phyloP scores from a whole-genome alignment of 225 moss, liverwort and hornwort genomes.

The Pleurozium schreberi region DNA sequence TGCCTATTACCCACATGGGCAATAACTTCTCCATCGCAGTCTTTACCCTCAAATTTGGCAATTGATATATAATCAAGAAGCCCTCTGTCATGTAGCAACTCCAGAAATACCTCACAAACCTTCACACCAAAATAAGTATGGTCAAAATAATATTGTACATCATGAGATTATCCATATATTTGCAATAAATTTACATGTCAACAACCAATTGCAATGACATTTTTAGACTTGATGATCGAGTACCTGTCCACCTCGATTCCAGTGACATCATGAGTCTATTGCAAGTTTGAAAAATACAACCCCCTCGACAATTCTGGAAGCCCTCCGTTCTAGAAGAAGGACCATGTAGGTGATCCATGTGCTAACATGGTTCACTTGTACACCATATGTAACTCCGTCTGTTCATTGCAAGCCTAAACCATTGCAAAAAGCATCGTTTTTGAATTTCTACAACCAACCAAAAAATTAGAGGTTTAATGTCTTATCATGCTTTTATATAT shows the following conservation, averaged over 20 bases:
- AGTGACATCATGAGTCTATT: background rate
- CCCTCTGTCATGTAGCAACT: background rate
- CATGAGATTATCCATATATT: no score
- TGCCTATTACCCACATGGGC: background rate
- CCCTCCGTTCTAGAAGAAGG: background rate
- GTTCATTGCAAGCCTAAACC: background rate
- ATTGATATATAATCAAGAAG: background rate
- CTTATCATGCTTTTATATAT: no score
- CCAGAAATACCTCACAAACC: background rate
- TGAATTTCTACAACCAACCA: background rate
- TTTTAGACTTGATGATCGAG: no score
- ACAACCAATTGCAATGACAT: no score
- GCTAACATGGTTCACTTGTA: background rate
- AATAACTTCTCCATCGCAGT: background rate
- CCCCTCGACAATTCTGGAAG: rapidly evolving
- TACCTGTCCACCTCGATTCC: background rate
- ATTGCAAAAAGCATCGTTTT: background rate
- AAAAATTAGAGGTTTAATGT: no score
- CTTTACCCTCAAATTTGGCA: background rate
- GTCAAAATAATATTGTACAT: rapidly evolving
- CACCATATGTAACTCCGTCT: background rate
- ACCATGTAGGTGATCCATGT: background rate
- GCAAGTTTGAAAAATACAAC: background rate
- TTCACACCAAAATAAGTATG: background rate
- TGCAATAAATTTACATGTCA: no score